Evolutionary conservation across 192 early-diverging fungal species (phyloP).

Genomic region (Backusella tarrabulga): DNA sequence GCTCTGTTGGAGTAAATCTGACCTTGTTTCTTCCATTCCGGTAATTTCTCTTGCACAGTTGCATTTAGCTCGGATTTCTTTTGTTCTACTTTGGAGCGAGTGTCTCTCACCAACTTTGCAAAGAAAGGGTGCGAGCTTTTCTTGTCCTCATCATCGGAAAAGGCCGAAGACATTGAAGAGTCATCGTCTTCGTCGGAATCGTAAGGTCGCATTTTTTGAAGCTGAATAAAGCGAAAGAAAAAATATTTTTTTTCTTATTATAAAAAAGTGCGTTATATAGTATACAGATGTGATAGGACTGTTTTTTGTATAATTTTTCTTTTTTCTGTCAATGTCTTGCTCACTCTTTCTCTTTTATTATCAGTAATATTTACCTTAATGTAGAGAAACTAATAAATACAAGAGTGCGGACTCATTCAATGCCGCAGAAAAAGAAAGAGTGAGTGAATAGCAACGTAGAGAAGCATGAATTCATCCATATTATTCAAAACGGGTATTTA

Average conservation of each 20-base stretch:
- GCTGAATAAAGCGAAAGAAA: neutral
- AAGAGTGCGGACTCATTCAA: no score
- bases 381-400: no score
- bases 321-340: neutral
- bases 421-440: no score
- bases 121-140: conserved; percentile 8
- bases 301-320: neutral
- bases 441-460: no score
- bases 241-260: neutral
- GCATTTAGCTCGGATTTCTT: conserved; percentile 32
- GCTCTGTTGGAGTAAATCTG: conserved; percentile 31
- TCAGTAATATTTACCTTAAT: no score
- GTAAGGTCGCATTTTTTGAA: neutral
- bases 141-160: neutral
- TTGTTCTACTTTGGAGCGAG: conserved; percentile 26
- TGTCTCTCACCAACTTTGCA: conserved; percentile 29
- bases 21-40: conserved; percentile 36
- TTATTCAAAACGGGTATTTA: no score
- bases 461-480: no score
- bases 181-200: neutral
- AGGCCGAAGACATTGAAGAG: conserved; percentile 13
- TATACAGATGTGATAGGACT: neutral
- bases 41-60: conserved; percentile 31
- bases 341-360: no score
- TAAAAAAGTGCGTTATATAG: neutral